Evolutionary conservation across 1,284 basidiomycete genomes (phyloP).

Genomic region (Rhodotorula glutinis): DNA sequence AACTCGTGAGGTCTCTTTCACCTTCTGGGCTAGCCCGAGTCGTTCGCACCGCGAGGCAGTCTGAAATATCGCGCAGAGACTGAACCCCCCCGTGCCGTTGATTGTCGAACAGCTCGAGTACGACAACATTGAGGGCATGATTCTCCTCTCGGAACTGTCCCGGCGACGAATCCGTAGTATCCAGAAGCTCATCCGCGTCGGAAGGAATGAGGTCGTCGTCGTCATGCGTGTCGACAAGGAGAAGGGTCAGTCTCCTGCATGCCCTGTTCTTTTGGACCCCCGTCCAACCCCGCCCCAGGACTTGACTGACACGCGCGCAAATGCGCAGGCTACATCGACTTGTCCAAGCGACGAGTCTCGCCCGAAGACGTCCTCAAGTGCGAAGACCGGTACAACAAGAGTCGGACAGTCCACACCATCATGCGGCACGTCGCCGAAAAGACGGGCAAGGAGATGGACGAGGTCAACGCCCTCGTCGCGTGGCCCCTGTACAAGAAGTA

Average conservation of each 20-base stretch:
- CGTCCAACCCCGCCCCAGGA: background rate
- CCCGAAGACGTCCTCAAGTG: constrained; percentile 98
- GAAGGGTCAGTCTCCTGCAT: constrained; percentile 65
- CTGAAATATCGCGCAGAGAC: background rate
- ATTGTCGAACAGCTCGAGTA: constrained; percentile 74
- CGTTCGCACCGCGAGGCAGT: no score
- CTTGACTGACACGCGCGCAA: background rate
- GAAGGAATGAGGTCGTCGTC: constrained; percentile 97
- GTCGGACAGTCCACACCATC: constrained; percentile 89
- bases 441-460: constrained; percentile 63
- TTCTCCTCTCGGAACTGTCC: constrained; percentile 93
- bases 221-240: constrained; percentile 98
- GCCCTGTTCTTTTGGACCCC: background rate
- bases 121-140: constrained; percentile 99
- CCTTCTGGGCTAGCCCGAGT: no score
- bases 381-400: constrained; percentile 98
- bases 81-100: constrained; percentile 3
- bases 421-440: constrained; percentile 91
- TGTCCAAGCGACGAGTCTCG: constrained; percentile 98
- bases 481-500: constrained; percentile 93
- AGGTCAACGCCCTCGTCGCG: constrained; percentile 82
- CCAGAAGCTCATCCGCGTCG: constrained; percentile 96
- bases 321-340: constrained; percentile 86
- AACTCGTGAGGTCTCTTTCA: constrained; percentile 85
- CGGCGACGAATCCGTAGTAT: constrained; percentile 95